Evolutionary conservation across 75 land plant genomes (phyloP).

Genomic region (Ceratopteris richardii): DNA sequence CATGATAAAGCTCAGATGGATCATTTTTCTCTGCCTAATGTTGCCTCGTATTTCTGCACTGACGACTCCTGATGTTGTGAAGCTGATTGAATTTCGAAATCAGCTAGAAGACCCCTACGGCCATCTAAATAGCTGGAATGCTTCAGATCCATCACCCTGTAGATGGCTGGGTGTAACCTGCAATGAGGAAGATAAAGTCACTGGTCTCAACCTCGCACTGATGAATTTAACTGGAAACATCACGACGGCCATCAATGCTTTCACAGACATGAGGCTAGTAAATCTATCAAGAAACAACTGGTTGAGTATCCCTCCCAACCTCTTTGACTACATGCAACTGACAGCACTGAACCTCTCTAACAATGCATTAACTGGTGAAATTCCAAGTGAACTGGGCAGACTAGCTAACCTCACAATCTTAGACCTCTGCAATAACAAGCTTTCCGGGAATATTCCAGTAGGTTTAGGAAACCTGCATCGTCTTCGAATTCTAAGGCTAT

Average conservation of each 20-base stretch:
- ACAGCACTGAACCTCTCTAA: conserved; percentile 29
- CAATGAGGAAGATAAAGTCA: conserved; percentile 17
- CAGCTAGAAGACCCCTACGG: conserved; percentile 17
- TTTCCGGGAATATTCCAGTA: conserved; percentile 41
- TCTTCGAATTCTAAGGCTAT: conserved; percentile 39
- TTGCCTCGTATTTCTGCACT: conserved; percentile 2
- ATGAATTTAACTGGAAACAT: conserved; percentile 43
- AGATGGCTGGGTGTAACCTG: conserved; percentile 48
- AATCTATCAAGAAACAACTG: conserved; percentile 26
- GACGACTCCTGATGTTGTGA: neutral
- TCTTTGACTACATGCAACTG: conserved; percentile 15
- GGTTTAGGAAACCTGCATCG: conserved; percentile 23
- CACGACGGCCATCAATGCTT: conserved; percentile 28
- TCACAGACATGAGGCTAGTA: conserved; percentile 25
- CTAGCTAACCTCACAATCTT: conserved; percentile 35
- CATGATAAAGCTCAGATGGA: neutral
- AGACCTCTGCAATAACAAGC: conserved; percentile 50
- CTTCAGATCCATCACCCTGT: conserved; percentile 38
- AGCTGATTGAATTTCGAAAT: conserved; percentile 45
- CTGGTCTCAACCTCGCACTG: conserved; percentile 29
- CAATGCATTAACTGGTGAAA: conserved; percentile 46
- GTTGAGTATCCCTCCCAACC: conserved; percentile 20
- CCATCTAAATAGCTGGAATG: conserved; percentile 40
- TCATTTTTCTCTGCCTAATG: neutral
- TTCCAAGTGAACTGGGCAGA: conserved; percentile 31